Conservation (phyloP, 2,329 filamentous ascomycete species). For the Ilyonectria robusta region DNA sequence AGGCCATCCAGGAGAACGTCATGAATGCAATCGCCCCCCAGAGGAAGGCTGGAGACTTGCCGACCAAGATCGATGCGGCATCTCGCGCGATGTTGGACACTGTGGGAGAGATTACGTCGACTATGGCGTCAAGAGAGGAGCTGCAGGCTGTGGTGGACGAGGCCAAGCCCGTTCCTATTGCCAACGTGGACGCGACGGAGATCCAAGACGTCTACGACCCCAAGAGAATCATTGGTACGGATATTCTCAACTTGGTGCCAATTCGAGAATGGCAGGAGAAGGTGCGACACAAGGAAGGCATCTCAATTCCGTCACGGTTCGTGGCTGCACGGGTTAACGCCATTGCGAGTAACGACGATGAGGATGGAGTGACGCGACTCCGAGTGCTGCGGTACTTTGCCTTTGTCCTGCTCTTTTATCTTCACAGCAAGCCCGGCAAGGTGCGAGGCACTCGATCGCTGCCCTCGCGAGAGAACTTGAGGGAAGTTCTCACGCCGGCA, state of each 20-base stretch:
- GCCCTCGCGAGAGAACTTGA: slow-evolving; percentile 74
- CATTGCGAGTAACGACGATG: slow-evolving; percentile 67
- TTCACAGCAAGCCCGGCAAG: slow-evolving; percentile 61
- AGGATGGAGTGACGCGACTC: slow-evolving; percentile 65
- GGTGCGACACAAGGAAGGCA: slow-evolving; percentile 69
- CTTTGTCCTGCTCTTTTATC: slow-evolving; percentile 69
- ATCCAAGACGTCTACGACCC: slow-evolving; percentile 82
- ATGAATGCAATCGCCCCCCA: slow-evolving; percentile 77
- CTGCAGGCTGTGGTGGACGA: slow-evolving; percentile 75
- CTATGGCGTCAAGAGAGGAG: slow-evolving; percentile 77
- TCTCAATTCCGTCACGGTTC: slow-evolving; percentile 72
- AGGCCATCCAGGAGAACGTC: slow-evolving; percentile 77
- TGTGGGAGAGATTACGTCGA: slow-evolving; percentile 72
- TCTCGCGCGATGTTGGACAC: slow-evolving; percentile 73
- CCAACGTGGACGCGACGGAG: slow-evolving; percentile 76
- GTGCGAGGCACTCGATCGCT: slow-evolving; percentile 65
- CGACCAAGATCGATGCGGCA: slow-evolving; percentile 68
- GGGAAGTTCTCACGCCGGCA: slow-evolving; percentile 68
- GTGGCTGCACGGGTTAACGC: slow-evolving; percentile 74
- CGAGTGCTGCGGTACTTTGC: slow-evolving; percentile 73
- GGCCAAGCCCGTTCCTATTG: slow-evolving; percentile 79
- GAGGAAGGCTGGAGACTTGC: slow-evolving; percentile 52
- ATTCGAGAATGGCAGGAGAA: slow-evolving; percentile 83
- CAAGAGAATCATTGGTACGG: slow-evolving; percentile 75
- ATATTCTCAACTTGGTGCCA: slow-evolving; percentile 76